Evolutionary conservation across 225 moss, liverwort and hornwort species (phyloP), one percentile per base, ranked within the genome.

Genomic region (Marchantia paleacea): DNA sequence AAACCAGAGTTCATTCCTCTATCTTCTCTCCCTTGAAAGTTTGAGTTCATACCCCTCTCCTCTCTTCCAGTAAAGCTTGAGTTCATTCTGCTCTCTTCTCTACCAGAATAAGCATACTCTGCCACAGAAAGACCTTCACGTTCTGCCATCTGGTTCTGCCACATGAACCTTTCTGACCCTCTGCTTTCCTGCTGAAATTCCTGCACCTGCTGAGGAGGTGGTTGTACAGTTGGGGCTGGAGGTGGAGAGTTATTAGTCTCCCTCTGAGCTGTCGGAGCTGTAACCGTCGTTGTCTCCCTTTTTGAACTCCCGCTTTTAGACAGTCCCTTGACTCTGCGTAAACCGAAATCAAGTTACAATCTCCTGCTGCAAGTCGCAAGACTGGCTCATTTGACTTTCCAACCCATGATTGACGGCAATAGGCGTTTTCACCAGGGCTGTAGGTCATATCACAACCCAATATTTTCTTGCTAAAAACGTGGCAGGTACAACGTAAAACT

Each of bases 291-390:
- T 60, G 85, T 73, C 12, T 95, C 95, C 82, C 83, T 90, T 81
- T 82, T 90, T 86, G 92, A 95, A 51, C 90, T 95, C 84, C 92
- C 95, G 83, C 92, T 93, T 83, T 89, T 95, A 64, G 97, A 99
- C 64, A 99, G 85, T 20, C 97, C 95, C 83, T 99, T 99, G 26
- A 99, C 97, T 86, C 97, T 99, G 93, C 72, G 78, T 12, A 20
- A 79, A 55, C 15, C 53, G 51, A 9, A 62, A 55, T 25, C 18
- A 22, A 12, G 69, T 72, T 52, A 73, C 52, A 39, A 60, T 47
- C 74, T 16, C 51, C 54, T 54, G 55, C 29, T 75, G 55, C 2
- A 55, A 55, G 0, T 19, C 28, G 10, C 0, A 53, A 73, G 24
- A 22, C 51, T 12, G 26, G n/a, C 12, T 53, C 18, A 15, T 39